A percentile compares a stretch with the other conserved stretches of the same genome.
These are phyloP conservation scores for Ustulina deusta DNA, from an alignment of 2,329 filamentous ascomycete genomes.

Conservation along the genomic window DNA sequence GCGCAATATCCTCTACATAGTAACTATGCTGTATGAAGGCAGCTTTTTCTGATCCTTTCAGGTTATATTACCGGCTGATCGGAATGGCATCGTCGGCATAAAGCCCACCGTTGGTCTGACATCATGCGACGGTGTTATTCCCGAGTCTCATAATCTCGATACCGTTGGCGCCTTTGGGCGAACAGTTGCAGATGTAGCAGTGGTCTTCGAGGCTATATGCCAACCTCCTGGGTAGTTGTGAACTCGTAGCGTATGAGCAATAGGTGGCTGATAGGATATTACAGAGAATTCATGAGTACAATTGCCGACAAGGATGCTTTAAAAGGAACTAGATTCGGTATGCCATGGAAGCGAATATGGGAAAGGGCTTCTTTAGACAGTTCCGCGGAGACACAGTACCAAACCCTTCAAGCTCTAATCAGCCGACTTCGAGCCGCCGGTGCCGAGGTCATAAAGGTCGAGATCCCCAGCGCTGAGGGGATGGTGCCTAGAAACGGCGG, in stretches of 20 bases:
- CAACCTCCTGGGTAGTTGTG: no score
- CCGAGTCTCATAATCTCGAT: conserved; percentile 75
- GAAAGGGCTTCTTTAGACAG: conserved; percentile 52
- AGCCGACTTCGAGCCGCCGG: no score
- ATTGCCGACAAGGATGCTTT: conserved; percentile 57
- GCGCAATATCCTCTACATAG: neutral
- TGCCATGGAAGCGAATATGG: conserved; percentile 81
- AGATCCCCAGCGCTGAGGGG: no score
- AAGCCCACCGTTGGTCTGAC: conserved; percentile 82
- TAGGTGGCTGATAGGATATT: conserved; percentile 68
- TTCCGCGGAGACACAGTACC: conserved; percentile 68
- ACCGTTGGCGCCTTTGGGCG: conserved; percentile 72
- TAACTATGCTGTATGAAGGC: neutral
- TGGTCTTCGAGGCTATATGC: conserved; percentile 75
- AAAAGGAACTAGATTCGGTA: conserved; percentile 73
- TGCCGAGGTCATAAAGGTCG: no score
- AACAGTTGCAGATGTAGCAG: conserved; percentile 76
- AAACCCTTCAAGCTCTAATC: no score
- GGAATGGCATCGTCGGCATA: conserved; percentile 77
- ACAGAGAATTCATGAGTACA: conserved; percentile 59
- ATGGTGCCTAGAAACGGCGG: no score
- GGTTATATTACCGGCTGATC: conserved; percentile 79
- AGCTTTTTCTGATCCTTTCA: neutral
- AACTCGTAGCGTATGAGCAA: no score
- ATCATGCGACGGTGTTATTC: conserved; percentile 67